Evolutionary conservation across 257 asterid species (phyloP), one percentile per base, ranked within the genome.

Genomic region (Rauvolfia tetraphylla): DNA sequence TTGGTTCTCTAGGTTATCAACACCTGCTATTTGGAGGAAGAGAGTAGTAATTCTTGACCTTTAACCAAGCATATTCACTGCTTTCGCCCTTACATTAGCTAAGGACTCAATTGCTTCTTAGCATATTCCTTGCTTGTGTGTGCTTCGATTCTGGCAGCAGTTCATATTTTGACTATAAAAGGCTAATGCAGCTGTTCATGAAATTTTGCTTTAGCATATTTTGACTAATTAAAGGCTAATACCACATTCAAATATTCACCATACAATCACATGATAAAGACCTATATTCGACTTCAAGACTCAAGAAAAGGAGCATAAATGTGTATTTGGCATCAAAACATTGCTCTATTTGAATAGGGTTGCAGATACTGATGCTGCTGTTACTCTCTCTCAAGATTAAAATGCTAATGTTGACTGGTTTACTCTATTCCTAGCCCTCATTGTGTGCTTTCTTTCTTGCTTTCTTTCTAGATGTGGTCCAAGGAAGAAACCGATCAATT

Each of bases 401-500:
- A 1, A 27, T 65, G 75, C 17, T 34, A 11, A 8, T 36, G 44
- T 7, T 15, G 27, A 38, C 18, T n/a, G n/a, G n/a, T 23, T 71
- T n/a, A 3, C 42, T 10, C 22, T 38, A n/a, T 6, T n/a, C 11
- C 23, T 15, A 34, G 31, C 6, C 34, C 48, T 10, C 74, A 75
- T 54, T 66, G 44, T 77, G 54, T 23, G 79, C 36, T 80, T 39
- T 68, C 73, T 63, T 67, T 67, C n/a, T n/a, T n/a, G n/a, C n/a
- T n/a, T n/a, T n/a, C n/a, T n/a, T n/a, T 33, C 74, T 82, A 95
- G 99, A 83, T 70, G 69, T 95, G 99, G 99, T 93, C 99, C 71
- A 95, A 91, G 91, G 97, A 90, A 83, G 99, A 93, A 87, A 95
- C 99, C 2, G 97, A 91, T 85, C 83, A 86, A 77, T 82, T 95